These are phyloP conservation scores for Lithospermum erythrorhizon DNA, from an alignment of 257 asterid species.

Conservation along the genomic window DNA sequence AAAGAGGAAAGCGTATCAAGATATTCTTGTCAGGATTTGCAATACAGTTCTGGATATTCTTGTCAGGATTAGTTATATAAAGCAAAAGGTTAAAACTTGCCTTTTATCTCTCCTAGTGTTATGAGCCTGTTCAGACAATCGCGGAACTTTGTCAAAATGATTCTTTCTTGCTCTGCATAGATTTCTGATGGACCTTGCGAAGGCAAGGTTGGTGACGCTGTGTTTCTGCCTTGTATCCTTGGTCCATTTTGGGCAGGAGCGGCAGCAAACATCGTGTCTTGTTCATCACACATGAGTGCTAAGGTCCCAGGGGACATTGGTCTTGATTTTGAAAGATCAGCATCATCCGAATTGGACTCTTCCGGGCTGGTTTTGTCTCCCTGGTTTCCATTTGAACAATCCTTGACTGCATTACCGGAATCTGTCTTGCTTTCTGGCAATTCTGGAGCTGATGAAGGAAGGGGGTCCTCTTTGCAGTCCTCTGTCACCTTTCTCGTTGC, in stretches of 20 bases:
- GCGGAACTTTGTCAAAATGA: slow-evolving; percentile 14
- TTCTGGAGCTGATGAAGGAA: slow-evolving; percentile 1
- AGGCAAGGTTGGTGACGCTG: slow-evolving; percentile 10
- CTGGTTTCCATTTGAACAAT: slow-evolving; percentile 6
- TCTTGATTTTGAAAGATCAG: slow-evolving; percentile 10
- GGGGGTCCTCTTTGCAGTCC: background rate
- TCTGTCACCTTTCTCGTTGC: slow-evolving; percentile 5
- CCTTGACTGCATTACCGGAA: slow-evolving; percentile 7
- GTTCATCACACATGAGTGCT: slow-evolving; percentile 20
- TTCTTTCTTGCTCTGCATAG: slow-evolving; percentile 19
- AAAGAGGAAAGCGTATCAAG: background rate
- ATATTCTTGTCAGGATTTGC: no score
- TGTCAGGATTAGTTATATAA: background rate
- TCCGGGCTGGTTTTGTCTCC: background rate
- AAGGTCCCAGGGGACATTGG: slow-evolving; percentile 19
- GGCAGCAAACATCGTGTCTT: slow-evolving; percentile 10
- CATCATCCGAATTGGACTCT: slow-evolving; percentile 13
- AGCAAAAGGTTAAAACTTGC: slow-evolving; percentile 14
- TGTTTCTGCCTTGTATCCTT: slow-evolving; percentile 2
- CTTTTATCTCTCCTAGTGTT: slow-evolving; percentile 20
- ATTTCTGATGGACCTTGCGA: slow-evolving; percentile 12
- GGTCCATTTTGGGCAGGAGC: slow-evolving; percentile 12
- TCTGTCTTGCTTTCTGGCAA: background rate
- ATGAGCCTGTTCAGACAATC: slow-evolving; percentile 22
- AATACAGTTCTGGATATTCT: background rate